A percentile compares a stretch with the other conserved stretches of the same genome.
Conservation (phyloP, 2,329 filamentous ascomycete genomes). For the Stromatinia cepivora region DNA sequence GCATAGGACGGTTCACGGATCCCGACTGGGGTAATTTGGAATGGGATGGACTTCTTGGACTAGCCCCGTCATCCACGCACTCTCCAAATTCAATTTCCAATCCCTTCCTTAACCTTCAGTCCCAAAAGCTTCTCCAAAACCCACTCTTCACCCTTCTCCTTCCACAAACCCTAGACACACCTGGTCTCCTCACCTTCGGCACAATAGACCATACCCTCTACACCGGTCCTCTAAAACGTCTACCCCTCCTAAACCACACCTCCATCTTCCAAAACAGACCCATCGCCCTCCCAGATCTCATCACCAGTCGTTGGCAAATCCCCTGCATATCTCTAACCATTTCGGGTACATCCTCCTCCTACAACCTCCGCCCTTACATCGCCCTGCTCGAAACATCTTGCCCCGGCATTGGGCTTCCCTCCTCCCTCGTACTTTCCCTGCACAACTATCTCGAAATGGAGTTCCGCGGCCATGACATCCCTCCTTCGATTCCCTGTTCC, state of each 20-base stretch:
- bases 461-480: background rate
- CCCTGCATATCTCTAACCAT: slow-evolving; percentile 3
- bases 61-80: background rate
- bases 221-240: background rate
- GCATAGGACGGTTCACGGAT: slow-evolving; percentile 1
- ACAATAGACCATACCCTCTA: slow-evolving; percentile 3
- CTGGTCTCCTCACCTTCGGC: slow-evolving; percentile 13
- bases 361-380: background rate
- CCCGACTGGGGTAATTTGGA: slow-evolving; percentile 17
- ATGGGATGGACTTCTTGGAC: slow-evolving; percentile 20
- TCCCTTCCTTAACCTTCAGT: slow-evolving; percentile 1
- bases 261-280: background rate
- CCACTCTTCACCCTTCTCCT: slow-evolving; percentile 16
- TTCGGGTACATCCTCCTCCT: background rate
- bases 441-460: slow-evolving; percentile 5
- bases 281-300: background rate
- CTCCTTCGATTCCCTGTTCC: slow-evolving; percentile 9
- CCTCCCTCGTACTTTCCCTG: slow-evolving; percentile 2
- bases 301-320: slow-evolving; percentile 14
- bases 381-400: slow-evolving; percentile 11
- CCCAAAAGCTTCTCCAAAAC: background rate
- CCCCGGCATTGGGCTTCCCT: slow-evolving; percentile 12
- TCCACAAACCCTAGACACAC: background rate
- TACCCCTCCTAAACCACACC: background rate
- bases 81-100: slow-evolving; percentile 3